Conservation (phyloP, 192 early-diverging fungal species). For the Backusella luteola region DNA sequence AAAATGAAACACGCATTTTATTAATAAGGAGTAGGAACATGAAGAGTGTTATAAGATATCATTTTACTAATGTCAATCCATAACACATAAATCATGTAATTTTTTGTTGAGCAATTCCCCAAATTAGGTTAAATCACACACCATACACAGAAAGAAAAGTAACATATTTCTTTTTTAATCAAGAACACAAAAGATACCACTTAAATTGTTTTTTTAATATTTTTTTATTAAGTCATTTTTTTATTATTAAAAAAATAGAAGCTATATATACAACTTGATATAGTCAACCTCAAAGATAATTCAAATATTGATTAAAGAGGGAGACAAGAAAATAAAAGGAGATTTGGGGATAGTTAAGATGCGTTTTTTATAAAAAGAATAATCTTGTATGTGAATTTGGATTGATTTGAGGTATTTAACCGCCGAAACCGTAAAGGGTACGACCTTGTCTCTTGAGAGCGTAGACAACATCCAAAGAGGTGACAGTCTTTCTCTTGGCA, state of each 20-base stretch:
- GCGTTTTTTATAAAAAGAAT: constrained; percentile 1
- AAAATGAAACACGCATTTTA: not conserved
- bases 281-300: not conserved
- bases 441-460: constrained; percentile 98
- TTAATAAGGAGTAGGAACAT: too few species aligned
- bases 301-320: not conserved
- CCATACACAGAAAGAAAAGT: not conserved
- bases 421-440: constrained; percentile 81
- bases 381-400: not conserved
- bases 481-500: constrained; percentile 99
- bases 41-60: too few species aligned
- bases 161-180: not conserved
- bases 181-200: not conserved
- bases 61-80: not conserved
- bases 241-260: not conserved
- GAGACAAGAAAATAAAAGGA: not conserved
- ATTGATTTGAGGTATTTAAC: constrained; percentile 34
- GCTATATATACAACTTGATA: constrained; percentile 4
- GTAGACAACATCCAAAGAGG: constrained; percentile 99
- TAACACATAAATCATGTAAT: not conserved
- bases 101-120: not conserved
- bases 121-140: not conserved
- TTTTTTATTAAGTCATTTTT: constrained; percentile 2
- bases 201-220: not conserved
- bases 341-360: not conserved